Conservation (phyloP, 2,329 filamentous ascomycete genomes). For the Graphilbum fragrans region DNA sequence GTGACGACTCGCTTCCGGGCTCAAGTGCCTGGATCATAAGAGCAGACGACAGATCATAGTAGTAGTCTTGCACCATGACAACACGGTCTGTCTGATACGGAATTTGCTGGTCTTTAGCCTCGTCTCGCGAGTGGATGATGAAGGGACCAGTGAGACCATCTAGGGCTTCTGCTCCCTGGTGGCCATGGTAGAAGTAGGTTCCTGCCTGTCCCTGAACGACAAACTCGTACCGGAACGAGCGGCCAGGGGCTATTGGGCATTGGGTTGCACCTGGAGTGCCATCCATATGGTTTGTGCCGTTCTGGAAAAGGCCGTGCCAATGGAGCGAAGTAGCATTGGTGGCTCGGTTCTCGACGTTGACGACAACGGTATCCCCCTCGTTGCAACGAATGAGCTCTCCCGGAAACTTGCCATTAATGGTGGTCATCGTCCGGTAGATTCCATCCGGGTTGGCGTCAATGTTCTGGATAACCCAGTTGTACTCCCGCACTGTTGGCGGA, state of each 20-base stretch:
- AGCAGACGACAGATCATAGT: slow-evolving; percentile 39
- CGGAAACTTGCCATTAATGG: slow-evolving; percentile 66
- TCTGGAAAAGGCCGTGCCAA: slow-evolving; percentile 64
- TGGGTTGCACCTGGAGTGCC: slow-evolving; percentile 49
- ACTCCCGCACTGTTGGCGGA: slow-evolving; percentile 37
- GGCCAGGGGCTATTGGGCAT: slow-evolving; percentile 45
- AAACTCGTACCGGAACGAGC: slow-evolving; percentile 40
- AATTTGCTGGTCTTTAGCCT: slow-evolving; percentile 28
- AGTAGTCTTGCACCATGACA: slow-evolving; percentile 59
- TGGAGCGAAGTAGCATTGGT: slow-evolving; percentile 53
- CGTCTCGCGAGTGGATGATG: slow-evolving; percentile 48
- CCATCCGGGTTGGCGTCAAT: slow-evolving; percentile 58
- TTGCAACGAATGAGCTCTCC: slow-evolving; percentile 62
- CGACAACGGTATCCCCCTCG: slow-evolving; percentile 58
- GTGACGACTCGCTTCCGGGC: slow-evolving; percentile 42
- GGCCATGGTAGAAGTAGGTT: slow-evolving; percentile 63
- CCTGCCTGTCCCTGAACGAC: slow-evolving; percentile 16
- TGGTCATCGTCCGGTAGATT: slow-evolving; percentile 46
- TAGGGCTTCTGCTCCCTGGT: slow-evolving; percentile 55
- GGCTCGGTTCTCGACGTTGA: slow-evolving; percentile 51
- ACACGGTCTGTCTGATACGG: slow-evolving; percentile 54
- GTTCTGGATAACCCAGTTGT: slow-evolving; percentile 48
- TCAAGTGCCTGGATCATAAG: slow-evolving; percentile 42
- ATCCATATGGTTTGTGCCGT: slow-evolving; percentile 61
- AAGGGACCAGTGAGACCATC: slow-evolving; percentile 51